Percentiles rank a stretch among this genome's conserved stretches.
Conservation (phyloP, 257 asterid genomes). For the Oldenlandia corymbosa region DNA sequence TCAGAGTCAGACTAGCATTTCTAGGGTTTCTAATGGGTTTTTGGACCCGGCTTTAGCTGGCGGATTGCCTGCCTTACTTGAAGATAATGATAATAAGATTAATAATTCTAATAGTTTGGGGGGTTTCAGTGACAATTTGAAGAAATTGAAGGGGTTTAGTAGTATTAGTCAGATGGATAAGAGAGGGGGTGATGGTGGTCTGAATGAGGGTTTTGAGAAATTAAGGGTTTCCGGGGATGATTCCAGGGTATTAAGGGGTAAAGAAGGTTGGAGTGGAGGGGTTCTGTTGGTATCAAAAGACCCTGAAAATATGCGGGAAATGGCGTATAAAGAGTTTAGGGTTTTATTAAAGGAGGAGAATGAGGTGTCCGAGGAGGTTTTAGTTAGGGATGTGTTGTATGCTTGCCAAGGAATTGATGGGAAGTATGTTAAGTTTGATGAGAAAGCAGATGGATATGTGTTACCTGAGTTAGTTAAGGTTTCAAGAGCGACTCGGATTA, state of each 20-base stretch:
- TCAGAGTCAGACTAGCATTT: slow-evolving; percentile 22
- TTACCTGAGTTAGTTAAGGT: slow-evolving; percentile 59
- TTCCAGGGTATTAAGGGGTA: slow-evolving; percentile 34
- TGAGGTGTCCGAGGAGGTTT: slow-evolving; percentile 72
- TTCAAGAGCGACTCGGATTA: slow-evolving; percentile 59
- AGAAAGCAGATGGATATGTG: slow-evolving; percentile 57
- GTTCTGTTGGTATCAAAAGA: slow-evolving; percentile 73
- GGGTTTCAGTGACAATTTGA: slow-evolving; percentile 24
- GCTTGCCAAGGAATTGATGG: slow-evolving; percentile 98
- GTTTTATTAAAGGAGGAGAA: slow-evolving; percentile 74
- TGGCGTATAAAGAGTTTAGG: slow-evolving; percentile 70
- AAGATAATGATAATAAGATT: neutral
- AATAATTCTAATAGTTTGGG: slow-evolving; percentile 13
- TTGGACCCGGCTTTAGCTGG: slow-evolving; percentile 59
- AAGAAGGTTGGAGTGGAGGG: slow-evolving; percentile 66
- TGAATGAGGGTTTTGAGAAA: slow-evolving; percentile 35
- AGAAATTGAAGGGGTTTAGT: slow-evolving; percentile 27
- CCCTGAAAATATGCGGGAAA: slow-evolving; percentile 73
- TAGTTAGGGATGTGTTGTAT: slow-evolving; percentile 92
- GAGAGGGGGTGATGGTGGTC: slow-evolving; percentile 25
- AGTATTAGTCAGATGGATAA: slow-evolving; percentile 31
- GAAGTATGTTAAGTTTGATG: slow-evolving; percentile 63
- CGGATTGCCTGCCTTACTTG: slow-evolving; percentile 61
- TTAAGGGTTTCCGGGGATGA: slow-evolving; percentile 39
- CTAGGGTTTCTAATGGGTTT: slow-evolving; percentile 43